Evolutionary conservation across 2,329 filamentous ascomycete species (phyloP).

Genomic region (Phialemoniopsis sp.): DNA sequence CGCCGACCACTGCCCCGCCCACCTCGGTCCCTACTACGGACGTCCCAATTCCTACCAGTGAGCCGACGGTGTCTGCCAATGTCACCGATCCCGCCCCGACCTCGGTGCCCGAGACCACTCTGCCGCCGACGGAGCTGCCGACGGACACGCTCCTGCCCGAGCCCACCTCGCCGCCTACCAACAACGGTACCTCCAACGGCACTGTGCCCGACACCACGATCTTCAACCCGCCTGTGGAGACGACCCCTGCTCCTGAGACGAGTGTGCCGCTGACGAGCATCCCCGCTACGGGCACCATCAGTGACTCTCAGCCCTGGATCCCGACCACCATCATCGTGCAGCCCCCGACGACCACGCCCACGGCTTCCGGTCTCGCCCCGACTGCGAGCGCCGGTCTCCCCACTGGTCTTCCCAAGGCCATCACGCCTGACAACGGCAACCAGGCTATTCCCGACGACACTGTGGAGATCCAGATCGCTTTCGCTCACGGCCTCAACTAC

Average conservation of each 20-base stretch:
- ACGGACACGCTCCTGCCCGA: constrained; percentile 8
- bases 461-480: constrained; percentile 78
- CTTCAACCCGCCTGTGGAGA: constrained; percentile 2
- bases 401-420: constrained; percentile 66
- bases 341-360: constrained; percentile 34
- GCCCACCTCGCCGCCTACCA: constrained; percentile 12
- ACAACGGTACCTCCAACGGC: background rate
- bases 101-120: too few relatives aligned
- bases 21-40: constrained; percentile 3
- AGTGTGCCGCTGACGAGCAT: background rate
- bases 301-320: constrained; percentile 41
- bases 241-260: constrained; percentile 1
- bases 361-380: constrained; percentile 28
- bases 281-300: constrained; percentile 33
- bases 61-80: constrained; percentile 4
- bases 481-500: constrained; percentile 78
- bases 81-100: too few relatives aligned
- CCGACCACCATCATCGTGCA: constrained; percentile 60
- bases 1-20: constrained; percentile 2
- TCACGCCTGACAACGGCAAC: constrained; percentile 62
- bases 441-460: constrained; percentile 55
- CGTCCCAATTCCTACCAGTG: background rate
- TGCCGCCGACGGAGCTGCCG: background rate
- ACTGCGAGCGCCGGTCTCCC: constrained; percentile 53
- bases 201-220: background rate